Evolutionary conservation across 208 protist genomes (phyloP), one percentile per base, ranked within the genome.

Genomic region (Lotmaria passim): DNA sequence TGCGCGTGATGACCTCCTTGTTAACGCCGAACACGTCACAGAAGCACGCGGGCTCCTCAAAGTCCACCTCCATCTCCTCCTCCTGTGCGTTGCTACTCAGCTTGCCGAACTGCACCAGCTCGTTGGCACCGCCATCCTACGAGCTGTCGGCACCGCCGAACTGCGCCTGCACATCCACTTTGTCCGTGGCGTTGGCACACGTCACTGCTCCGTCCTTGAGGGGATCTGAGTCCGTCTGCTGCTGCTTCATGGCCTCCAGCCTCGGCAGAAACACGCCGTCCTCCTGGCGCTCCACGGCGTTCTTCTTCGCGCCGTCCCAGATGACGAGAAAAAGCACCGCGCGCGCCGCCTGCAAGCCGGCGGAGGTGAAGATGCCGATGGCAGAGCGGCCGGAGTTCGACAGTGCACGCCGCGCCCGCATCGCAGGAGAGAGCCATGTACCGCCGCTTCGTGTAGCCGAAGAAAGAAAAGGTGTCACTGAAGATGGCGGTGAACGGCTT

Each of bases 381-480:
- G 75, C 50, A 7, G 66, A 73, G 26, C 74, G 60, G 21, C 47
- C 15, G 15, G 81, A 75, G 23, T 69, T 60, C 75, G n/a, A 85
- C 56, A 15, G 74, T 39, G 48, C 57, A 75, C 14, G 52, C 74
- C 26, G 39, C 57, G 33, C 72, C 71, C 7, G 70, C 34, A 12
- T 83, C 26, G 51, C 74, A 81, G 8, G 71, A 78, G 12, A 60
- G n/a, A 4, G 65, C 48, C 68, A 83, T 77, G 69, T 79, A 85
- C 69, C 69, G 83, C 21, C 78, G 66, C 74, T 85, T 87, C 41
- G 68, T 82, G 71, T 78, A 87, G 36, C 79, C 71, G 11, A 78
- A 62, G 11, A 90, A 58, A 26, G 75, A 36, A 34, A 87, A 70
- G 15, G 57, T 67, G 58, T 85, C 72, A 53, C 75, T 83, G 15